Base-by-base conservation (phyloP, 1,284 basidiomycete genomes). In the Phylloboletellus chloephorus region DNA sequence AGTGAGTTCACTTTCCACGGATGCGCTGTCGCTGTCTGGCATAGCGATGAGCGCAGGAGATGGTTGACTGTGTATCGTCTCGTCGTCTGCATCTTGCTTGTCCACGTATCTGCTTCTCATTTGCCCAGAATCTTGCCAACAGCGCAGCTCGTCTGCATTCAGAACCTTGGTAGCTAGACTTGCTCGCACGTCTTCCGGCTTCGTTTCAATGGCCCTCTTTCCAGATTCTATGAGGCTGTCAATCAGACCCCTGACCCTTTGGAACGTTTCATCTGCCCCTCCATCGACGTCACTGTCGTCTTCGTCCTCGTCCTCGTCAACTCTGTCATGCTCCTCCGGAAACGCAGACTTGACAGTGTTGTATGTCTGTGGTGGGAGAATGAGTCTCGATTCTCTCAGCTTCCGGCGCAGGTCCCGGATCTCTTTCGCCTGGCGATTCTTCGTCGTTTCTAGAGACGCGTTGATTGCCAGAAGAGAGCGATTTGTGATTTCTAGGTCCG, bases 401-500 rank as follows among this genome's bases (percentile, higher is more conserved):
- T 80, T 85, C 25, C 83, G 74, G 20, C 80, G 75, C 15, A 88
- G 67, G 33, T 87, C 83, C 21, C 80, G 73, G 34, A 89, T 88
- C 59, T 89, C 87, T 54, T 79, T 83, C 6, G 82, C 79, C 55
- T 89, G 86, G n/a, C 71, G 71, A 51, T 82, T 74, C 60, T 85
- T 87, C 34, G 76, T 76, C 24, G 78, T 73, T 60, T 89, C 86
- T 7, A 89, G 67, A 23, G 79, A 73, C 1, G 78, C 66, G 52
- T 89, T 89, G 61, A 89, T 88, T 3, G 78, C 76, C 32, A 89
- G 68, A 16, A 89, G 69, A 5, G 87, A 89, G 28, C 75, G 73
- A 58, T 87, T 89, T 8, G 84, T 83, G 52, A 89, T 89, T 63
- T 89, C 84, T 13, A 89, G 67, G 63, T 89, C 86, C 11, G 80